Percentiles rank a stretch among this genome's conserved stretches.
phyloP scores from a whole-genome alignment of 345 rosid species.

The Chamaenerion angustifolium region DNA sequence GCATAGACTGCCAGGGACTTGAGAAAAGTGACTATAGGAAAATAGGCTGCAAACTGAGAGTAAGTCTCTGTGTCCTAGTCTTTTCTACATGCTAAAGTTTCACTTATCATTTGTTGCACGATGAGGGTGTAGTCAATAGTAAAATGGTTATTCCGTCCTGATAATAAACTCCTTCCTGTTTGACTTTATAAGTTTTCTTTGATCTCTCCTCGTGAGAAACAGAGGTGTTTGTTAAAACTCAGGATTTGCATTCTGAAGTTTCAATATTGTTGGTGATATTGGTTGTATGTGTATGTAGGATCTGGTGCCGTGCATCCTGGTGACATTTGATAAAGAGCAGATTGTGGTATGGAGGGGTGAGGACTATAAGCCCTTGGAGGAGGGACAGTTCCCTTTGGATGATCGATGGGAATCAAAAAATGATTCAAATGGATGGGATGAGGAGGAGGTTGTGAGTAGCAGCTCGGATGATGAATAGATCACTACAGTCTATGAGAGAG shows the following conservation, averaged over 20 bases:
- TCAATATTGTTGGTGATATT: too few species aligned
- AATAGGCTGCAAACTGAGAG: constrained; percentile 89
- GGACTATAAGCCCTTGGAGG: constrained; percentile 44
- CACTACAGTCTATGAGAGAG: background rate
- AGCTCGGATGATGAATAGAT: background rate
- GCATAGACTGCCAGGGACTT: constrained; percentile 74
- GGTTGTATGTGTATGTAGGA: constrained; percentile 41
- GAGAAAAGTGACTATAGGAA: constrained; percentile 82
- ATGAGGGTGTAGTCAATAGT: background rate
- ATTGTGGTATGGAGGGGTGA: constrained; percentile 75
- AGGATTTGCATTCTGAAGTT: too few species aligned
- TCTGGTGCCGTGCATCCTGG: constrained; percentile 66
- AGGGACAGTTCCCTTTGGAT: constrained; percentile 19
- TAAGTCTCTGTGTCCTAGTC: constrained; percentile 19
- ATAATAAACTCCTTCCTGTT: background rate
- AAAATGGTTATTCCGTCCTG: too few species aligned
- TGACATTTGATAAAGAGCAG: constrained; percentile 90
- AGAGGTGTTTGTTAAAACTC: too few species aligned
- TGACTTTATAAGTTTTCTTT: too few species aligned
- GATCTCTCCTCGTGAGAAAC: too few species aligned
- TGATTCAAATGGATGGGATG: background rate
- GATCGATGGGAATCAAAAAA: constrained; percentile 14
- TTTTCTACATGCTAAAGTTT: too few species aligned
- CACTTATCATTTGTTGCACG: background rate
- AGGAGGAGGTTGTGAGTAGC: background rate